Percentiles rank a stretch among this genome's conserved stretches.
Evolutionary conservation across 1,139 yeast species (phyloP).

Genomic region (Scheffersomyces illinoinensis): DNA sequence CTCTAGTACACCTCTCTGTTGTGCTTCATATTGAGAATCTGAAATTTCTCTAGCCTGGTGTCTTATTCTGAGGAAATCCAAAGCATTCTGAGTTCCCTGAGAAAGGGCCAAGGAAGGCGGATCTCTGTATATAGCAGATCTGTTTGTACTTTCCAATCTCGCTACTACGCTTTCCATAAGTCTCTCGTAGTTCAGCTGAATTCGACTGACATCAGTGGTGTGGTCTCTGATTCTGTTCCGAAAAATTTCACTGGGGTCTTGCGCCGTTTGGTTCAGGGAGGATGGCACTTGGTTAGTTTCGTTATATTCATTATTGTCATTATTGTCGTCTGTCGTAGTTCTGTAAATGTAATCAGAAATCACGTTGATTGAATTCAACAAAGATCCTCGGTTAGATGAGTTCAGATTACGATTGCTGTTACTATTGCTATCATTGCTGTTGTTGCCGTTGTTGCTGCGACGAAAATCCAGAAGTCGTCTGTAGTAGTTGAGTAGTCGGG

Average conservation of each 20-base stretch:
- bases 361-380: not conserved
- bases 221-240: not conserved
- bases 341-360: not conserved
- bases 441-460: not conserved
- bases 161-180: not conserved
- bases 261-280: not conserved
- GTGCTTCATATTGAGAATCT: not conserved
- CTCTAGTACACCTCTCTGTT: not conserved
- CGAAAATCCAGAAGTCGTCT: not conserved
- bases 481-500: not conserved
- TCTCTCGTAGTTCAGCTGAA: not conserved
- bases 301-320: not conserved
- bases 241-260: not conserved
- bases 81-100: not conserved
- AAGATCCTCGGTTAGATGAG: not conserved
- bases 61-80: not conserved
- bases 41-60: not conserved
- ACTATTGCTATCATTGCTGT: not conserved
- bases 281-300: not conserved
- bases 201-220: not conserved
- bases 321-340: not conserved
- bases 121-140: not conserved
- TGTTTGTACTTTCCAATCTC: not conserved
- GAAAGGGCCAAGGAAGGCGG: not conserved
- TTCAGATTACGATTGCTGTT: not conserved